Percentiles rank a stretch among this genome's conserved stretches.
phyloP scores from a whole-genome alignment of 1,284 basidiomycete genomes.

The Erythrobasidium hasegawianum region DNA sequence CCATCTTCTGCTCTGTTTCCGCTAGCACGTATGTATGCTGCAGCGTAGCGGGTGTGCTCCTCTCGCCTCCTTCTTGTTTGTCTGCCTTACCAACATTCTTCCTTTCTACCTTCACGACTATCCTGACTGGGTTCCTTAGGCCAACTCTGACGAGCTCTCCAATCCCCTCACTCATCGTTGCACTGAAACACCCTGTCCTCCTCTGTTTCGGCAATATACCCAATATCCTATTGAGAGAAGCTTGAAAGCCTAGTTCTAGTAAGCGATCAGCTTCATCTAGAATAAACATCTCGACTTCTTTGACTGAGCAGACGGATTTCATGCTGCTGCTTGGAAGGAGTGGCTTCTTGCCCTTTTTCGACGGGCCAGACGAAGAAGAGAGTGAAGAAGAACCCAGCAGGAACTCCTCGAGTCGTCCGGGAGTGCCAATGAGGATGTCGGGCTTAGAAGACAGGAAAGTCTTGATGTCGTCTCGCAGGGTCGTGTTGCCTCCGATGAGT shows the following conservation, averaged over 20 bases:
- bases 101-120: conserved; percentile 89
- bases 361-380: conserved; percentile 41
- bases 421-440: conserved; percentile 65
- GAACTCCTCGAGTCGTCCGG: conserved; percentile 93
- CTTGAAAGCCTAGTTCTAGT: conserved; percentile 80
- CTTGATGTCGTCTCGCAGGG: conserved; percentile 70
- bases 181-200: conserved; percentile 94
- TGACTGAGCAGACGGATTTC: conserved; percentile 60
- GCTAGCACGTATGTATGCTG: conserved; percentile 74
- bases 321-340: background rate
- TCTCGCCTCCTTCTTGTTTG: conserved; percentile 43
- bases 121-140: conserved; percentile 85
- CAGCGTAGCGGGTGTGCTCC: conserved; percentile 57
- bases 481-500: conserved; percentile 72
- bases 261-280: conserved; percentile 94
- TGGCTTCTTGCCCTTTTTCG: conserved; percentile 53
- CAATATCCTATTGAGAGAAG: conserved; percentile 72
- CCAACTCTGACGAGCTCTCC: conserved; percentile 88
- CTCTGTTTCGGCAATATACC: conserved; percentile 89
- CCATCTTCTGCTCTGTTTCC: conserved; percentile 70
- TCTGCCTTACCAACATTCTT: conserved; percentile 51
- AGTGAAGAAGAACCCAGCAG: conserved; percentile 57
- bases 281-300: conserved; percentile 83
- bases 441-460: conserved; percentile 51
- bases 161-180: conserved; percentile 97